A percentile compares a stretch with the other conserved stretches of the same genome.
These are phyloP conservation scores for Penicillium cinerascens DNA, from an alignment of 495 filamentous ascomycete genomes.

Conservation along the genomic window DNA sequence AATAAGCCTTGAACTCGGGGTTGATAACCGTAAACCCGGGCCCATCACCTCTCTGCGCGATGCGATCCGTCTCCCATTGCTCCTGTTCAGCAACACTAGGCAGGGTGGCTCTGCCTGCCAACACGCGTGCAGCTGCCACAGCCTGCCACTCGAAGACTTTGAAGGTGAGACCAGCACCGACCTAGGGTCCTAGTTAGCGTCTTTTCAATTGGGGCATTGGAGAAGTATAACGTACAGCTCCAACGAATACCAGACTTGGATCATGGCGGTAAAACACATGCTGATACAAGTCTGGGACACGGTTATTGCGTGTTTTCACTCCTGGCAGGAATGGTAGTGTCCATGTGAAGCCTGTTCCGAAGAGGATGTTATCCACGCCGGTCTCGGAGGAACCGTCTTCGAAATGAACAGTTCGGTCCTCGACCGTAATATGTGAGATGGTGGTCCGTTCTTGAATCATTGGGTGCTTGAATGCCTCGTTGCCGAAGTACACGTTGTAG, in stretches of 20 bases:
- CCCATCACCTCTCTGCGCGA: constrained; percentile 47
- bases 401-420: constrained; percentile 41
- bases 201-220: not conserved
- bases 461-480: constrained; percentile 49
- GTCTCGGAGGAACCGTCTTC: constrained; percentile 46
- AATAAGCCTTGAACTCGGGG: constrained; percentile 55
- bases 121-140: constrained; percentile 51
- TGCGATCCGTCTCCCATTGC: constrained; percentile 51
- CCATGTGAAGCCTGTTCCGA: constrained; percentile 57
- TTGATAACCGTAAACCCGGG: constrained; percentile 47
- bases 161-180: constrained; percentile 56
- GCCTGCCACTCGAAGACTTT: constrained; percentile 61
- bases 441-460: constrained; percentile 41
- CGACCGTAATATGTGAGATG: constrained; percentile 42
- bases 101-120: constrained; percentile 49
- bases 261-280: constrained; percentile 50
- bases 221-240: constrained; percentile 37
- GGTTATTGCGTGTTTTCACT: constrained; percentile 48
- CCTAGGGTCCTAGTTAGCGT: constrained; percentile 36
- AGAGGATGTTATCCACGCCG: constrained; percentile 53
- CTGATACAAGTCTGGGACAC: constrained; percentile 53
- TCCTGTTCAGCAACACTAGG: constrained; percentile 41
- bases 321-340: constrained; percentile 52
- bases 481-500: constrained; percentile 51
- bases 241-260: constrained; percentile 36